Conservation (phyloP, 306 rosid genomes). For the Ormosia semicastrata region DNA sequence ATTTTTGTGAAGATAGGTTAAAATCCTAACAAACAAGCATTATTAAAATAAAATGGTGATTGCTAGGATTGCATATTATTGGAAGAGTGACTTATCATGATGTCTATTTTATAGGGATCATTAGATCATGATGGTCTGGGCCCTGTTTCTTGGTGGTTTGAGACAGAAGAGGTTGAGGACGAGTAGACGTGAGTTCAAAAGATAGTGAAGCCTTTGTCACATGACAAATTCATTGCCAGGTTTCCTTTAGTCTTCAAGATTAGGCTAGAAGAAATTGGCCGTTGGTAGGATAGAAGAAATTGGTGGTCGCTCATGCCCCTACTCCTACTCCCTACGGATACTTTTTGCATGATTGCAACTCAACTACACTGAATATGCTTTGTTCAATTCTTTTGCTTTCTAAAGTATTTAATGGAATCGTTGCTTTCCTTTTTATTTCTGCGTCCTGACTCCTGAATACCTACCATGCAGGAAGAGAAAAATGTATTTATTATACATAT, state of each 20-base stretch:
- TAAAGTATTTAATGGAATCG: neutral
- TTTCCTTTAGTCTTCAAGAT: neutral
- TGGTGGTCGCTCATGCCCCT: neutral
- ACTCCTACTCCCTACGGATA: neutral
- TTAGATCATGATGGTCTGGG: conserved; percentile 41
- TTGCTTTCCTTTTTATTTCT: neutral
- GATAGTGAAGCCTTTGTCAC: neutral
- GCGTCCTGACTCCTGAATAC: neutral
- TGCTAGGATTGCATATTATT: neutral
- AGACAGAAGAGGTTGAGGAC: conserved; percentile 14
- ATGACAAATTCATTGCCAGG: neutral
- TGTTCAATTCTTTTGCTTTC: neutral
- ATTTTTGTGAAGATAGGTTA: neutral
- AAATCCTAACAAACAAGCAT: neutral
- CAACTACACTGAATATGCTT: neutral
- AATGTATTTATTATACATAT: neutral
- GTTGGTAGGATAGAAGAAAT: neutral
- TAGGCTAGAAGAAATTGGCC: conserved; percentile 2
- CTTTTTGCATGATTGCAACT: neutral
- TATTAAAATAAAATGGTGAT: neutral
- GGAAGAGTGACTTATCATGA: neutral
- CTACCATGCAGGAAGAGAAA: neutral
- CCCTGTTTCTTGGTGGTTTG: conserved; percentile 42
- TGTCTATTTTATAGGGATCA: conserved; percentile 32
- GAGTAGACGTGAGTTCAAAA: neutral